Percentiles rank a stretch among this genome's conserved stretches.
Conservation (phyloP, 371 early-diverging fungal species). For the Lichtheimia corymbifera region DNA sequence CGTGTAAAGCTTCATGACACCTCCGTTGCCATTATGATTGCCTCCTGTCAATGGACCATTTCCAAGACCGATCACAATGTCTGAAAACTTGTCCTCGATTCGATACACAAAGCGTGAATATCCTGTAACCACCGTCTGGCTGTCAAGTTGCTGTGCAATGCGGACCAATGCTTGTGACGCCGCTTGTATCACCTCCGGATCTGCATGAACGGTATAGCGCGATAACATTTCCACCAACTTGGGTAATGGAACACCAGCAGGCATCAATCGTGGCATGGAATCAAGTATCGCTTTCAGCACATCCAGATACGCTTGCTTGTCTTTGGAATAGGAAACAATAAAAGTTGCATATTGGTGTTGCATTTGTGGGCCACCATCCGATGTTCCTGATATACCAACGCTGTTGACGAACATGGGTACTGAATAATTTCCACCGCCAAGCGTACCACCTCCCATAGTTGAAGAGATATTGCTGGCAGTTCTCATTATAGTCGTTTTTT, state of each 20-base stretch:
- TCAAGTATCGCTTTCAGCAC: constrained; percentile 68
- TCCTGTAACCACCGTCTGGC: constrained; percentile 57
- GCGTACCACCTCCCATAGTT: constrained; percentile 8
- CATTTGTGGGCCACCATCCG: constrained; percentile 41
- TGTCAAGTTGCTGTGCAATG: constrained; percentile 68
- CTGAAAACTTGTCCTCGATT: constrained; percentile 63
- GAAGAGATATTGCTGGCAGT: constrained; percentile 10
- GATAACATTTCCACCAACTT: constrained; percentile 77
- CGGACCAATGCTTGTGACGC: constrained; percentile 68
- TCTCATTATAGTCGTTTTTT: constrained; percentile 50
- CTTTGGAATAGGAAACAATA: constrained; percentile 62
- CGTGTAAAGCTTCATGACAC: constrained; percentile 42
- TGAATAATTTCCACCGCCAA: constrained; percentile 26
- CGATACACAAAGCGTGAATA: constrained; percentile 59
- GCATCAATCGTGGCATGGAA: constrained; percentile 74
- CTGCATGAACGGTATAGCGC: constrained; percentile 79
- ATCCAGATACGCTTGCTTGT: constrained; percentile 72
- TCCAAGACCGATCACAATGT: constrained; percentile 49
- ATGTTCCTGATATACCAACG: constrained; percentile 21
- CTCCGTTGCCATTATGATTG: constrained; percentile 25
- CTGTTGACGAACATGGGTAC: constrained; percentile 40
- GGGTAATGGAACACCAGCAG: constrained; percentile 61
- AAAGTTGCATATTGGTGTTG: constrained; percentile 65
- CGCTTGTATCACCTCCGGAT: constrained; percentile 74
- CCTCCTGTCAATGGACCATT: constrained; percentile 30